phyloP scores from a whole-genome alignment of 345 rosid species.

The Eucalyptus cloeziana region DNA sequence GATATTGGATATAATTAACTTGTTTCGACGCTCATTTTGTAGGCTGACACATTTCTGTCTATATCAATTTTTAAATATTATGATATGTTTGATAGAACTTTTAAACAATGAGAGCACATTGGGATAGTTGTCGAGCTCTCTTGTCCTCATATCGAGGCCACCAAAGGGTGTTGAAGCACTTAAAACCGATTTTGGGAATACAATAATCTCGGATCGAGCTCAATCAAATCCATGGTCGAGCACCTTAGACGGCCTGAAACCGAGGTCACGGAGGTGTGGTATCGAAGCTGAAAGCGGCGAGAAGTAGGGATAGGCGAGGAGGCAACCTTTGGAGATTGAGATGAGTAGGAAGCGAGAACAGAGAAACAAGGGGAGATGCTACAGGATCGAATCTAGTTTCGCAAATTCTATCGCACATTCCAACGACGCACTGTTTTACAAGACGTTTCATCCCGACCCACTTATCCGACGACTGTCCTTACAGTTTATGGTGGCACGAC shows the following conservation, averaged over 20 bases:
- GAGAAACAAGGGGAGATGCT: neutral
- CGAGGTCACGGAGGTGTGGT: neutral
- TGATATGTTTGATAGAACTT: neutral
- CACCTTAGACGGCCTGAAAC: neutral
- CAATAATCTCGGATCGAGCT: neutral
- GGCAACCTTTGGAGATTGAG: neutral
- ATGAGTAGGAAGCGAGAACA: neutral
- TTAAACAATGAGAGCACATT: neutral
- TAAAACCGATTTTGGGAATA: neutral
- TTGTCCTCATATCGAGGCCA: neutral
- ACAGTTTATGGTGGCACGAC: neutral
- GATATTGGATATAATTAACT: neutral
- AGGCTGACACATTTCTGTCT: fast-evolving
- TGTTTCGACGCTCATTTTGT: neutral
- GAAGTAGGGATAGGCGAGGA: neutral
- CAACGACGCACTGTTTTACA: neutral
- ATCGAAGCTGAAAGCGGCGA: neutral
- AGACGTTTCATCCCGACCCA: neutral
- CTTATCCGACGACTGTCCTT: neutral
- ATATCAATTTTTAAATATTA: neutral
- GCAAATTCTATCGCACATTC: neutral
- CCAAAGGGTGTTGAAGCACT: neutral
- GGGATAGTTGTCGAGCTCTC: neutral
- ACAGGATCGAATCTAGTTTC: neutral
- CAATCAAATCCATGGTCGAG: neutral